phyloP scores from a whole-genome alignment of 495 filamentous ascomycete species.

The Jackrogersella minutella region DNA sequence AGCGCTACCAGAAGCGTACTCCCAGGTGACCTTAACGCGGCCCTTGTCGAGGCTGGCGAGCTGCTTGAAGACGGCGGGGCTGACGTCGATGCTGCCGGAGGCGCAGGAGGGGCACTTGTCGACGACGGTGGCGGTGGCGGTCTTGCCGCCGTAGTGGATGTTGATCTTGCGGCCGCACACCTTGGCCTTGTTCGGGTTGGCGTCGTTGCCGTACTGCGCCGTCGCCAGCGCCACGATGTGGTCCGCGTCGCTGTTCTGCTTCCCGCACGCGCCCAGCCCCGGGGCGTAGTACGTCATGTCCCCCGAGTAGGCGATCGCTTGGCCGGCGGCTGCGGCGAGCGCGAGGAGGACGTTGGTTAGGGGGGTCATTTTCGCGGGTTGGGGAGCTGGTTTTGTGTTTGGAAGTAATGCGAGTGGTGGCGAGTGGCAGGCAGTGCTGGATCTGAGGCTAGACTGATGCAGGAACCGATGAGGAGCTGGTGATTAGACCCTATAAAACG shows the following conservation, averaged over 20 bases:
- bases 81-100: slow-evolving; percentile 55
- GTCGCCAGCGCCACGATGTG: slow-evolving; percentile 55
- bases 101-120: slow-evolving; percentile 80
- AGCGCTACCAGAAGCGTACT: background rate
- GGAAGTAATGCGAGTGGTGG: background rate
- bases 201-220: slow-evolving; percentile 52
- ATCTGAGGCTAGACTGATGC: too few relatives aligned
- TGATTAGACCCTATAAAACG: too few relatives aligned
- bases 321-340: slow-evolving; percentile 5
- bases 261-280: slow-evolving; percentile 58
- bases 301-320: slow-evolving; percentile 42
- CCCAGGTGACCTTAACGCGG: slow-evolving; percentile 51
- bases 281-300: slow-evolving; percentile 59
- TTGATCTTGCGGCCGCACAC: slow-evolving; percentile 72
- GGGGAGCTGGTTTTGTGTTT: background rate
- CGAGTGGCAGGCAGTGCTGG: too few relatives aligned
- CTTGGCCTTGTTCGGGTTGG: slow-evolving; percentile 58
- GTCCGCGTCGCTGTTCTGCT: slow-evolving; percentile 47
- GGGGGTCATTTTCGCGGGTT: slow-evolving; percentile 15
- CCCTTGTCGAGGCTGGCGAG: slow-evolving; percentile 50
- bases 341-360: slow-evolving; percentile 21
- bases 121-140: slow-evolving; percentile 63
- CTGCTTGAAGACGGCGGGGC: slow-evolving; percentile 54
- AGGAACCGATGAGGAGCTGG: too few relatives aligned
- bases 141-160: slow-evolving; percentile 64